Evolutionary conservation across 108 stramenopile genomes (phyloP).

Genomic region (Cyclotella baltica): DNA sequence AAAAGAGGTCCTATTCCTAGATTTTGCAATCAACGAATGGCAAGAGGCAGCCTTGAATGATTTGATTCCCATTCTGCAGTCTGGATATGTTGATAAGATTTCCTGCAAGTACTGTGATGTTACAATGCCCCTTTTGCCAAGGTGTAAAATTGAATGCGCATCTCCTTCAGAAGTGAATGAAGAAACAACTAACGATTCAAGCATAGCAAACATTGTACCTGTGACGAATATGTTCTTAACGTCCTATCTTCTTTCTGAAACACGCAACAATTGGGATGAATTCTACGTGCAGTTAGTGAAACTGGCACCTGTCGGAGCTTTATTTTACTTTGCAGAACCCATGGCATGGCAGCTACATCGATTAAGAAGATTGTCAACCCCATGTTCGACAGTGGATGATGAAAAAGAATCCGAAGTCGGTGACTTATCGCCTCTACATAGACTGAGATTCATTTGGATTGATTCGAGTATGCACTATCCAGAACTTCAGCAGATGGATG

Average conservation of each 20-base stretch:
- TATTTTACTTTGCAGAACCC: constrained; percentile 80
- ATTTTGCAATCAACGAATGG: constrained; percentile 78
- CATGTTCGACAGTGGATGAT: not conserved
- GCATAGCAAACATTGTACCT: constrained; percentile 11
- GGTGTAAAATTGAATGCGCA: not conserved
- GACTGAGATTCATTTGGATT: constrained; percentile 67
- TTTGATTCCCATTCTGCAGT: constrained; percentile 52
- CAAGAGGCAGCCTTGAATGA: constrained; percentile 58
- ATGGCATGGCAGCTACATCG: constrained; percentile 79
- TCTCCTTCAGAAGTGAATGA: not conserved
- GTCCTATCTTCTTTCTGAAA: constrained; percentile 80
- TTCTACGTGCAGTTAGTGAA: constrained; percentile 59
- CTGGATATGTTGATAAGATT: constrained; percentile 38
- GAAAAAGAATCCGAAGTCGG: not conserved
- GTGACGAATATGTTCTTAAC: constrained; percentile 63
- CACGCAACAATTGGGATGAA: constrained; percentile 64
- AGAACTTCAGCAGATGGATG: constrained; percentile 63
- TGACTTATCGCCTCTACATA: constrained; percentile 27
- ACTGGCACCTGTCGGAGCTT: constrained; percentile 41
- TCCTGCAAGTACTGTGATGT: constrained; percentile 59
- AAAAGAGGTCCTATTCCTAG: constrained; percentile 55
- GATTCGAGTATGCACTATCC: constrained; percentile 76
- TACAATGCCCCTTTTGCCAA: constrained; percentile 30
- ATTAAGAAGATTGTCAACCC: constrained; percentile 42
- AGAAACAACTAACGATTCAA: constrained; percentile 10